Conservation (phyloP, 2,329 filamentous ascomycete genomes). For the Trichophaea hybrida region DNA sequence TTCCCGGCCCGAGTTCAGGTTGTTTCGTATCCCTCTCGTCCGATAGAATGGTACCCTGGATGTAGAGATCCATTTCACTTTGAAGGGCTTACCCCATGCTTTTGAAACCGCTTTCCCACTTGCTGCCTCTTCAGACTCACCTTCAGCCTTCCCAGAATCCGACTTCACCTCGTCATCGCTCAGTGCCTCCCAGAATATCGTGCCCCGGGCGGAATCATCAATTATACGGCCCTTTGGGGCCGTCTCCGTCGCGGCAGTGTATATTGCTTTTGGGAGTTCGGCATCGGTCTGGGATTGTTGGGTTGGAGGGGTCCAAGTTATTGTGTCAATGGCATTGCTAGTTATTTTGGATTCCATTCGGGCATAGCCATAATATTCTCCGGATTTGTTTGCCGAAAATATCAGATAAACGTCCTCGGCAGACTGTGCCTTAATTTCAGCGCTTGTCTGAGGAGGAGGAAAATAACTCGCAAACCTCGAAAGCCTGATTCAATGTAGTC, state of each 20-base stretch:
- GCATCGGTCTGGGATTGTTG: slow-evolving; percentile 29
- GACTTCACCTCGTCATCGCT: slow-evolving; percentile 38
- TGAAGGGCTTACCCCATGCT: slow-evolving; percentile 82
- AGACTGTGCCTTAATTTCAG: slow-evolving; percentile 36
- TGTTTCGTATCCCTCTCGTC: slow-evolving; percentile 73
- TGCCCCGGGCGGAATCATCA: slow-evolving; percentile 82
- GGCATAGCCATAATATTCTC: slow-evolving; percentile 91
- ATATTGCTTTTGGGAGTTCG: slow-evolving; percentile 64
- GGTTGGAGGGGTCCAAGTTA: slow-evolving; percentile 50
- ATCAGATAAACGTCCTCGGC: slow-evolving; percentile 78
- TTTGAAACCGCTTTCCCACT: slow-evolving; percentile 43
- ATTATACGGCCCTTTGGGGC: slow-evolving; percentile 77
- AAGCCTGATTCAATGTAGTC: slow-evolving; percentile 65
- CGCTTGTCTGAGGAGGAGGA: slow-evolving; percentile 1
- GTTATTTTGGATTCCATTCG: slow-evolving; percentile 77
- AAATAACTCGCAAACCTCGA: slow-evolving; percentile 42
- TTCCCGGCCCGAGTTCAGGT: slow-evolving; percentile 89
- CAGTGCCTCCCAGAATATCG: slow-evolving; percentile 90
- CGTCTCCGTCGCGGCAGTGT: slow-evolving; percentile 61
- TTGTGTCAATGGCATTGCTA: slow-evolving; percentile 54
- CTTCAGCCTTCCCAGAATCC: slow-evolving; percentile 30
- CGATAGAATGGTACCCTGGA: slow-evolving; percentile 73
- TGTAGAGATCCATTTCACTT: slow-evolving; percentile 78
- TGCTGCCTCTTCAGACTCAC: slow-evolving; percentile 37
- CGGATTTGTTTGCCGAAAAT: slow-evolving; percentile 94